Conservation (phyloP, 331 rosid genomes). For the Ulmus americana region DNA sequence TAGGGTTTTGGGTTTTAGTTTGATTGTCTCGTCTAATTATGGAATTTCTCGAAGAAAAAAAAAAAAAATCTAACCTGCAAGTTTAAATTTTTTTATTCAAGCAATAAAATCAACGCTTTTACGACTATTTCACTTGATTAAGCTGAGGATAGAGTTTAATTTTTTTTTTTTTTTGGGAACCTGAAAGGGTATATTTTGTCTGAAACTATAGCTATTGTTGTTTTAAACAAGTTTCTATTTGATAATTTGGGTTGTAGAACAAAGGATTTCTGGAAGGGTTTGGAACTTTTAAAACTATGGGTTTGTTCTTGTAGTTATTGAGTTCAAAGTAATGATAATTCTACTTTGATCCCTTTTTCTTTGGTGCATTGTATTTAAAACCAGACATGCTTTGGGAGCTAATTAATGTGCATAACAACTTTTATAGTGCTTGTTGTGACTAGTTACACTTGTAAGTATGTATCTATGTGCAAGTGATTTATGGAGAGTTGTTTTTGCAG, state of each 20-base stretch:
- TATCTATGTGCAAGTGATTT: not conserved
- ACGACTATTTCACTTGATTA: not conserved
- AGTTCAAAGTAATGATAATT: not conserved
- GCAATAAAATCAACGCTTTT: not conserved
- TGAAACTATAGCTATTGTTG: not conserved
- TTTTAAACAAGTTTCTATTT: not conserved
- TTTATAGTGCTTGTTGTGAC: not conserved
- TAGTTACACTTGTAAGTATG: not conserved
- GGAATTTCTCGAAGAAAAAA: not conserved
- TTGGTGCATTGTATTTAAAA: not conserved
- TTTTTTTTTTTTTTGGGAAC: not conserved
- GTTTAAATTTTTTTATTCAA: not conserved
- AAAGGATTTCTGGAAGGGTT: not conserved
- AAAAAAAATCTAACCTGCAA: not conserved
- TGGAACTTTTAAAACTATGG: not conserved
- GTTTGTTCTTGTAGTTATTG: not conserved
- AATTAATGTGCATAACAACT: not conserved
- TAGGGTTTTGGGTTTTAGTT: not conserved
- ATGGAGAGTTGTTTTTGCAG: slow-evolving; percentile 31
- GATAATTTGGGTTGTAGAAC: not conserved
- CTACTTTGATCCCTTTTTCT: not conserved
- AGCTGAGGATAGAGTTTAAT: not conserved
- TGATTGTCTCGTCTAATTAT: not conserved
- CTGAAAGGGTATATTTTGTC: not conserved
- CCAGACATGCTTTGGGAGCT: not conserved